A percentile compares a stretch with the other conserved stretches of the same genome.
Conservation (phyloP, 2,329 filamentous ascomycete species). For the Alternaria burnsii region DNA sequence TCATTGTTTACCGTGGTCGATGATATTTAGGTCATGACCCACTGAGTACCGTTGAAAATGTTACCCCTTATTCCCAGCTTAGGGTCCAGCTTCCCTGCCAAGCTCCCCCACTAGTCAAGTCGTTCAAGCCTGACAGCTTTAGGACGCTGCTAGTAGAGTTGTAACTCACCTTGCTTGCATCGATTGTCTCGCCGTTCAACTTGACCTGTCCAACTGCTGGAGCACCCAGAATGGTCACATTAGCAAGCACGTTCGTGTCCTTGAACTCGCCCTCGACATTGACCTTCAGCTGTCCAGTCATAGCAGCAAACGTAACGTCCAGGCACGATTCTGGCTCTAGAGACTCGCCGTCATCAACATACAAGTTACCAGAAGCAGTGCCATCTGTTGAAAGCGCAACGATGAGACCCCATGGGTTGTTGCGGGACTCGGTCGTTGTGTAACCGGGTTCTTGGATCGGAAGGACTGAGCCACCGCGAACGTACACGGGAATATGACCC, state of each 20-base stretch:
- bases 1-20: background rate
- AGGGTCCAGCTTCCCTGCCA: slow-evolving; percentile 67
- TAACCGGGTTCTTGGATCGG: slow-evolving; percentile 73
- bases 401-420: slow-evolving; percentile 72
- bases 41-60: background rate
- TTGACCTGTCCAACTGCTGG: slow-evolving; percentile 47
- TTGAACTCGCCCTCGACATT: slow-evolving; percentile 61
- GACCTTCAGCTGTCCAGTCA: slow-evolving; percentile 57
- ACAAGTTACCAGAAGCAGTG: slow-evolving; percentile 68
- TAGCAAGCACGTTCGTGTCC: slow-evolving; percentile 67
- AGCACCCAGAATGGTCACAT: slow-evolving; percentile 70
- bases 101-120: slow-evolving; percentile 62
- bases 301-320: slow-evolving; percentile 61
- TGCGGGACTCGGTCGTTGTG: slow-evolving; percentile 70
- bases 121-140: slow-evolving; percentile 60
- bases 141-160: slow-evolving; percentile 60
- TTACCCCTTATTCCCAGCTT: slow-evolving; percentile 59
- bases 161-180: slow-evolving; percentile 57
- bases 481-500: slow-evolving; percentile 74
- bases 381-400: slow-evolving; percentile 66
- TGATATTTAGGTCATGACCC: background rate
- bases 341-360: slow-evolving; percentile 79
- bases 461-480: slow-evolving; percentile 73
- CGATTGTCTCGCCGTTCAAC: slow-evolving; percentile 61
- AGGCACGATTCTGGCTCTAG: slow-evolving; percentile 64